Evolutionary conservation across 108 stramenopile species (phyloP).

Genomic region (Epithemia pelagica): DNA sequence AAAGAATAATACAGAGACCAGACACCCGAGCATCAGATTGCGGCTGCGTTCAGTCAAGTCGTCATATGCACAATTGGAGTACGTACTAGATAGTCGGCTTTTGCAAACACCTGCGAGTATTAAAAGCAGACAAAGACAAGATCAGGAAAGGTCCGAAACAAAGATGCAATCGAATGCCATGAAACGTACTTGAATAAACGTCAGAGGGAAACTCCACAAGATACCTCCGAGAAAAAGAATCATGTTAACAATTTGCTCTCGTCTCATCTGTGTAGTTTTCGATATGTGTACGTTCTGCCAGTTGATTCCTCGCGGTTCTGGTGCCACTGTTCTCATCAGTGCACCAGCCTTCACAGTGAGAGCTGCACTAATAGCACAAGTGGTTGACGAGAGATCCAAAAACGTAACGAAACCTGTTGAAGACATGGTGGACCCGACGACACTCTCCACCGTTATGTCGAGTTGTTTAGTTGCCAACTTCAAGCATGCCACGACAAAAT

Average conservation of each 20-base stretch:
- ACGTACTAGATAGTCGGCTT: slow-evolving; percentile 39
- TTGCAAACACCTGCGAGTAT: slow-evolving; percentile 44
- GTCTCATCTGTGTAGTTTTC: slow-evolving; percentile 18
- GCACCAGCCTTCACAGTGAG: slow-evolving; percentile 61
- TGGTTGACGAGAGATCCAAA: slow-evolving; percentile 63
- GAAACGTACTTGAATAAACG: slow-evolving; percentile 55
- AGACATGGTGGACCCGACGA: slow-evolving; percentile 72
- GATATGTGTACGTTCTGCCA: slow-evolving; percentile 82
- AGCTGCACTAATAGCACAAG: slow-evolving; percentile 65
- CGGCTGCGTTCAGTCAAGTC: too few species aligned
- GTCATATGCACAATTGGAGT: not conserved
- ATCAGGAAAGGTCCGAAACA: too few species aligned
- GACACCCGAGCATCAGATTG: slow-evolving; percentile 7
- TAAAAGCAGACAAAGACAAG: not conserved
- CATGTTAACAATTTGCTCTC: slow-evolving; percentile 61
- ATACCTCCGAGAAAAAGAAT: slow-evolving; percentile 61
- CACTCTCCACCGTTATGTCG: slow-evolving; percentile 30
- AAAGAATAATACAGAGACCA: slow-evolving; percentile 2
- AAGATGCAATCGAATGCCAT: too few species aligned
- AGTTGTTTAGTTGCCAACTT: slow-evolving; percentile 40
- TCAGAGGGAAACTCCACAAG: slow-evolving; percentile 84
- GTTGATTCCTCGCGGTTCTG: slow-evolving; percentile 79
- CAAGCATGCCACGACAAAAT: slow-evolving; percentile 46
- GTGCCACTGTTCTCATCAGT: slow-evolving; percentile 57
- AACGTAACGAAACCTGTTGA: slow-evolving; percentile 89